Percentiles rank a stretch among this genome's conserved stretches.
phyloP scores from a whole-genome alignment of 495 filamentous ascomycete genomes.

The Apiosordaria backusii region DNA sequence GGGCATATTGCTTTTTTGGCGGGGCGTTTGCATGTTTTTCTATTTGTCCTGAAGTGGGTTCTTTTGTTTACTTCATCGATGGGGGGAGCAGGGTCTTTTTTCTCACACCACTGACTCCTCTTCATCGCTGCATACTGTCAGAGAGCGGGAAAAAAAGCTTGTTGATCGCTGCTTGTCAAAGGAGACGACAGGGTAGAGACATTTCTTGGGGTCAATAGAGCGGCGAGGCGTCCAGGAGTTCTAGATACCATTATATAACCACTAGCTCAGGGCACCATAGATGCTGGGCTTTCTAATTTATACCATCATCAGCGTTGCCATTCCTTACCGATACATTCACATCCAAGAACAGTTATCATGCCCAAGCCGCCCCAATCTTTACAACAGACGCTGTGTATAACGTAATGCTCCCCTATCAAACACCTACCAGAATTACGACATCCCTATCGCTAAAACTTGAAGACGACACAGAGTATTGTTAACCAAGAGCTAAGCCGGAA shows the following conservation, averaged over 20 bases:
- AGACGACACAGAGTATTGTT: neutral
- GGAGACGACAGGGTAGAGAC: conserved; percentile 10
- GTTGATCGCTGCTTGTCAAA: neutral
- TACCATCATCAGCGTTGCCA: neutral
- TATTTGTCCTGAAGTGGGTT: neutral
- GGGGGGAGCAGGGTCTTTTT: neutral
- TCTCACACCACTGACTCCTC: neutral
- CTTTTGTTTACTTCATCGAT: neutral
- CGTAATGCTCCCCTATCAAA: neutral
- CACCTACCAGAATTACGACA: neutral
- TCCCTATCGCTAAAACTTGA: neutral
- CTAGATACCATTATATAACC: neutral
- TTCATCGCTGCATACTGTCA: neutral
- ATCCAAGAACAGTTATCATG: too few species aligned
- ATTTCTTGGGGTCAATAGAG: conserved; percentile 5
- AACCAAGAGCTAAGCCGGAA: neutral
- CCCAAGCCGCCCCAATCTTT: too few species aligned
- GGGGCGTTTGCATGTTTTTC: neutral
- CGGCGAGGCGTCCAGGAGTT: neutral
- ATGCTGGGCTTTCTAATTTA: neutral
- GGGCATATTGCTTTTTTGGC: neutral
- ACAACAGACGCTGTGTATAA: neutral
- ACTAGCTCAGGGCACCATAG: neutral
- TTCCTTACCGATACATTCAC: too few species aligned
- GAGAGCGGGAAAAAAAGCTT: neutral